phyloP scores from a whole-genome alignment of 1,284 basidiomycete genomes.

The Thelephora terrestris region DNA sequence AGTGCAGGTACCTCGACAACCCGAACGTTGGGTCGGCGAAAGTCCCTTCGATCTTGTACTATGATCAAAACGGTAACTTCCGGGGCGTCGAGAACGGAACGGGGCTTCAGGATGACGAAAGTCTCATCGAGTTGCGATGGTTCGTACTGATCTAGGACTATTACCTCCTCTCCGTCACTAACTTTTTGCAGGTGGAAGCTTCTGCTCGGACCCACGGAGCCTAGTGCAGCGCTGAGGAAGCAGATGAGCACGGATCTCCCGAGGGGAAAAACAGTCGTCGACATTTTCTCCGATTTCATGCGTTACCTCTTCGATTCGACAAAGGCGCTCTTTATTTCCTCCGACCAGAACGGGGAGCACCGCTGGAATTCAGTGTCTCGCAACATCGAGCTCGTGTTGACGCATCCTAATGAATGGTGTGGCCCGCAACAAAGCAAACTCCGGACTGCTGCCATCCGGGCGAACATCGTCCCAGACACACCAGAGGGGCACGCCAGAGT shows the following conservation, averaged over 20 bases:
- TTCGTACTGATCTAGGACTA: too few relatives aligned
- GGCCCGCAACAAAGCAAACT: slow-evolving; percentile 26
- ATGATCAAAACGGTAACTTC: too few relatives aligned
- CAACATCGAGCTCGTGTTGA: slow-evolving; percentile 22
- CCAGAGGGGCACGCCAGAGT: slow-evolving; percentile 27
- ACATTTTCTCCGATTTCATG: slow-evolving; percentile 9
- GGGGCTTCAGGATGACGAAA: slow-evolving; percentile 39
- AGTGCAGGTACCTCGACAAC: slow-evolving; percentile 39
- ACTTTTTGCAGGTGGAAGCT: neutral
- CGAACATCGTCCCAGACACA: slow-evolving; percentile 23
- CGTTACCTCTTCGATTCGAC: too few relatives aligned
- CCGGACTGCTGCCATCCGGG: slow-evolving; percentile 21
- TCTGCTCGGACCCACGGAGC: neutral
- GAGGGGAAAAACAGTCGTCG: slow-evolving; percentile 2
- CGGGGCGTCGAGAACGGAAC: too few relatives aligned
- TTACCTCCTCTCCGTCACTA: too few relatives aligned
- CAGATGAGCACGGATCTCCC: slow-evolving; percentile 1
- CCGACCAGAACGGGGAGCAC: slow-evolving; percentile 5
- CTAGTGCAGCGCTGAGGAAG: neutral
- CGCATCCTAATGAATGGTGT: slow-evolving; percentile 32
- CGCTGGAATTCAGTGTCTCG: slow-evolving; percentile 5
- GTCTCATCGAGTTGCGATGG: slow-evolving; percentile 41
- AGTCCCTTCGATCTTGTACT: too few relatives aligned
- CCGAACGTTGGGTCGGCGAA: too few relatives aligned
- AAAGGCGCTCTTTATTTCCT: neutral